Percentiles rank a stretch among this genome's conserved stretches.
phyloP scores from a whole-genome alignment of 2,329 filamentous ascomycete genomes.

The Sporothrix curviconia region DNA sequence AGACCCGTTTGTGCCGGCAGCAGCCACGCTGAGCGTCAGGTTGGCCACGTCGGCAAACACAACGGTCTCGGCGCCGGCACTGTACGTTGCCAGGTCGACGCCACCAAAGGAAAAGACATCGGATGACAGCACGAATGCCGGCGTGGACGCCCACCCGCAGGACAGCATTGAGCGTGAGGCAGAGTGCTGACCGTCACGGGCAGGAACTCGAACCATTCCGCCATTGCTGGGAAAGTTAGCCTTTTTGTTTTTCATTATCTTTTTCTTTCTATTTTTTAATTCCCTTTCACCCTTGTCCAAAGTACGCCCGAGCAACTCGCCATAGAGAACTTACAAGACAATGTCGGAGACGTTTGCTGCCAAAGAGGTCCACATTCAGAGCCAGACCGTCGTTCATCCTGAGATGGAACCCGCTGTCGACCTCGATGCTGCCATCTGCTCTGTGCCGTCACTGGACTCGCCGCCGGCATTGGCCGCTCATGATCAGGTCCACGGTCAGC shows the following conservation, averaged over 20 bases:
- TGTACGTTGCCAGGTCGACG: constrained; percentile 23
- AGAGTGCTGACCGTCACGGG: constrained; percentile 41
- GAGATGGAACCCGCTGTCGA: constrained; percentile 50
- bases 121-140: constrained; percentile 29
- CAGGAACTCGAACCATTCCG: constrained; percentile 49
- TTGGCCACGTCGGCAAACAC: constrained; percentile 49
- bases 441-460: no score
- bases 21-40: constrained; percentile 46
- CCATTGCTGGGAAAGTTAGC: constrained; percentile 44
- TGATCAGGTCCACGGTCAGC: constrained; percentile 45
- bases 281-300: neutral
- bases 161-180: constrained; percentile 38
- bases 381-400: constrained; percentile 44
- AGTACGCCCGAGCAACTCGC: neutral
- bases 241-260: no score
- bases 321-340: constrained; percentile 37
- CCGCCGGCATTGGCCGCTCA: constrained; percentile 30
- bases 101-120: constrained; percentile 20
- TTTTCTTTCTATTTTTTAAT: no score
- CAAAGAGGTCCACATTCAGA: constrained; percentile 45
- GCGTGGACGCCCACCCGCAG: constrained; percentile 42
- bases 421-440: constrained; percentile 38
- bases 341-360: constrained; percentile 41
- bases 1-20: neutral
- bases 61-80: constrained; percentile 41